Evolutionary conservation across 768 basidiomycete genomes (phyloP).

Genomic region (Glaciozyma martinii): DNA sequence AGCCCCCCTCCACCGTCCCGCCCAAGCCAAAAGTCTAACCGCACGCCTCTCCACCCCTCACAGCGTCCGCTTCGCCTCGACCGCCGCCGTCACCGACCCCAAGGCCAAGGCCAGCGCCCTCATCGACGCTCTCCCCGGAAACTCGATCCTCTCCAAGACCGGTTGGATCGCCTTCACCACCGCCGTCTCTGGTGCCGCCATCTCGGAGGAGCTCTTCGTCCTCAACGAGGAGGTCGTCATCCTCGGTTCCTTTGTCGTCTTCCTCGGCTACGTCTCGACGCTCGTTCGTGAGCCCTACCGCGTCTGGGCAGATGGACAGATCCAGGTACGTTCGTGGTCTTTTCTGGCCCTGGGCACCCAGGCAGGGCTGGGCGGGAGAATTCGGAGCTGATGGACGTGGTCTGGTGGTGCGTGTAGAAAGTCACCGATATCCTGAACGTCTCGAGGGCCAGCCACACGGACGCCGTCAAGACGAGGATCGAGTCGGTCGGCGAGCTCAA

Average conservation of each 20-base stretch:
- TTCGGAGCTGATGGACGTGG: neutral
- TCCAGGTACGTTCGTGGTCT: constrained; percentile 44
- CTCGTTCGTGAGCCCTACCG: constrained; percentile 75
- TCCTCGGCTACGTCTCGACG: constrained; percentile 31
- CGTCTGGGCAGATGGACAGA: constrained; percentile 83
- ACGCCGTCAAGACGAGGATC: constrained; percentile 88
- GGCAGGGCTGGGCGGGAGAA: too few species aligned
- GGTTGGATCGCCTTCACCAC: constrained; percentile 69
- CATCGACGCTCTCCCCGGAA: constrained; percentile 72
- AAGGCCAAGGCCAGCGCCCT: constrained; percentile 59
- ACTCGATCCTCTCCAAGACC: constrained; percentile 81
- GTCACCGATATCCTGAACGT: constrained; percentile 71
- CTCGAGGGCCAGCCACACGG: constrained; percentile 80
- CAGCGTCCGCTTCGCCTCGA: constrained; percentile 26
- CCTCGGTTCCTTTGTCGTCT: constrained; percentile 50
- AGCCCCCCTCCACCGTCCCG: neutral
- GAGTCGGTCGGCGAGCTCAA: constrained; percentile 85
- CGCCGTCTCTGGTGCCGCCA: constrained; percentile 41
- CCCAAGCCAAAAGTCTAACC: neutral
- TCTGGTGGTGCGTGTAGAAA: constrained; percentile 39
- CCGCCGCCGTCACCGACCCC: constrained; percentile 20
- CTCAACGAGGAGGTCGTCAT: constrained; percentile 93
- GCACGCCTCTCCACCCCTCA: too few species aligned
- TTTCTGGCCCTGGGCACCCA: too few species aligned
- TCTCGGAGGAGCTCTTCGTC: constrained; percentile 69